Base-by-base conservation (phyloP, 2,329 filamentous ascomycete species). In the Fusarium nurragi region DNA sequence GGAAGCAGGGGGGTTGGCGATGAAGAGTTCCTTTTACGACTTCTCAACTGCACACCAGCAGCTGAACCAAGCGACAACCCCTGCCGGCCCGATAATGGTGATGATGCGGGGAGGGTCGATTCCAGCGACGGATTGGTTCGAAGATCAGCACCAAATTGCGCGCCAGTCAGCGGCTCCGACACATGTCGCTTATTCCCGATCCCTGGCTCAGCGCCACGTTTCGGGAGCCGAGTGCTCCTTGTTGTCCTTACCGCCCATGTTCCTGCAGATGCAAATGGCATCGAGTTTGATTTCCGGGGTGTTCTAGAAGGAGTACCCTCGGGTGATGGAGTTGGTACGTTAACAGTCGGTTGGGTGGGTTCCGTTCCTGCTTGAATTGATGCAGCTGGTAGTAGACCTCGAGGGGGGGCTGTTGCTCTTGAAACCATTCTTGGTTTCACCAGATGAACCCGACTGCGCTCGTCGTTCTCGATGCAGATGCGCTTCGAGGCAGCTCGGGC, bases 1-100 rank as follows among this genome's bases (percentile, higher is more conserved):
- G 84, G 83, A 23, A 85, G 75, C 37, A 85, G 82, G 47, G 84
- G 84, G 25, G 85, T 73, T 37, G 86, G 86, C n/a, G 86, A 86
- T 10, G 85, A 84, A 7, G 77, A 76, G 67, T 82, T 84, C 55
- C 82, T 80, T 60, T 74, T 78, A 45, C 77, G 76, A 53, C 71
- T 71, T 54, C 65, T 66, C 53, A 65, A 68, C 48, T 71, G 70
- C 44, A 60, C 55, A 46, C 64, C 60, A 53, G 68, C 48, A 68
- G 64, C 67, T 72, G 71, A 67, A 60, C 64, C 67, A 63, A 71
- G 64, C 51, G 62, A 67, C 44, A 60, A 60, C 52, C 61, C 71
- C 56, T 73, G 70, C 53, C 52, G 58, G 45, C 45, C 60, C 22
- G 63, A 52, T 52, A 60, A 43, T 58, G 66, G 58, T 50, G 61